These are phyloP conservation scores for Ophiostoma tasmaniense DNA, from an alignment of 2,329 filamentous ascomycete species.

Conservation along the genomic window DNA sequence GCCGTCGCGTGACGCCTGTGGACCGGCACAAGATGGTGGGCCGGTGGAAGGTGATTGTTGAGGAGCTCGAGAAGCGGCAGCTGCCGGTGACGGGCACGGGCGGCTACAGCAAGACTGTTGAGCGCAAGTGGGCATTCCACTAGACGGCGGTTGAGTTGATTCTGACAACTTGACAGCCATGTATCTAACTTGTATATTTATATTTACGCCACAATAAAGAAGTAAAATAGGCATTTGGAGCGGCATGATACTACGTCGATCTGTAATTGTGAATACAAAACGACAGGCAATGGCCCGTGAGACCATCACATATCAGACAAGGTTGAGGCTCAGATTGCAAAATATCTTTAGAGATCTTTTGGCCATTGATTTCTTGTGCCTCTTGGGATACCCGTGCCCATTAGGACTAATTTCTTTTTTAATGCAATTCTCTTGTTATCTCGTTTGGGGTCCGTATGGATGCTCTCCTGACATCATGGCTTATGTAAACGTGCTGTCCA, in stretches of 20 bases:
- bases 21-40: constrained; percentile 55
- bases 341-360: no score
- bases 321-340: no score
- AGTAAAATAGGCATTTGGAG: background rate
- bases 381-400: no score
- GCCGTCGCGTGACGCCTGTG: constrained; percentile 57
- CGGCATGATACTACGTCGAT: no score
- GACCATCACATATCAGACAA: no score
- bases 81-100: constrained; percentile 26
- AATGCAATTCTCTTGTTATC: no score
- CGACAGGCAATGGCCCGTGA: no score
- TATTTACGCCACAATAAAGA: constrained; percentile 4
- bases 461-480: no score
- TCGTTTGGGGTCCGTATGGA: no score
- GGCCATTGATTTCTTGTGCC: no score
- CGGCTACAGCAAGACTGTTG: constrained; percentile 20
- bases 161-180: background rate
- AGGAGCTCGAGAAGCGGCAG: constrained; percentile 26
- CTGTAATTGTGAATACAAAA: no score
- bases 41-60: constrained; percentile 32
- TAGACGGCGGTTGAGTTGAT: background rate
- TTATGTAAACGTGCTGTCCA: background rate
- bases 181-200: background rate
- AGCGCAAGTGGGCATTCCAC: constrained; percentile 20
- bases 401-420: no score